Conservation (phyloP, 345 rosid species). For the Orychophragmus violaceus region DNA sequence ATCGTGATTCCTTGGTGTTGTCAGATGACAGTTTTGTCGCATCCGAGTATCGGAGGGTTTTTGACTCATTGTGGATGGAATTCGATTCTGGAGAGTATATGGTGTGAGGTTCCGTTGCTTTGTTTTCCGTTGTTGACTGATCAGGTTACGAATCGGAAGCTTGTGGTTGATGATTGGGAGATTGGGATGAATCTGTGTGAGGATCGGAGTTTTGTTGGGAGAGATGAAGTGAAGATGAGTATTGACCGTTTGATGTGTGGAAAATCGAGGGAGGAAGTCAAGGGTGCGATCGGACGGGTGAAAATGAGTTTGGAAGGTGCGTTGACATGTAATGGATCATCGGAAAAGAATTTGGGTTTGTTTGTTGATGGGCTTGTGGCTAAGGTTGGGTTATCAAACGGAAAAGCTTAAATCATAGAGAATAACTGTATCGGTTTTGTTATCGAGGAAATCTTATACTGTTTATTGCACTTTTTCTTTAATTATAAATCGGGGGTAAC, state of each 20-base stretch:
- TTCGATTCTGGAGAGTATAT: conserved; percentile 54
- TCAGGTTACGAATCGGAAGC: conserved; percentile 74
- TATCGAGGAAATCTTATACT: too few relatives aligned
- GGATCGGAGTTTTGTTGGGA: conserved; percentile 24
- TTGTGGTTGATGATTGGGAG: conserved; percentile 80
- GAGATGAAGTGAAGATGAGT: conserved; percentile 40
- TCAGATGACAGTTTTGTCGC: conserved; percentile 50
- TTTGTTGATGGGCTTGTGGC: conserved; percentile 37
- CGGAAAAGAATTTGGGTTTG: conserved; percentile 37
- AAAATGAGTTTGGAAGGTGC: conserved; percentile 44
- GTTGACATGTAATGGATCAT: conserved; percentile 39
- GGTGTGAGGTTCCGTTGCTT: conserved; percentile 64
- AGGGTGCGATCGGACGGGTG: conserved; percentile 33
- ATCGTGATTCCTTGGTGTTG: conserved; percentile 65
- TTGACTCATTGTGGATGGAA: conserved; percentile 90
- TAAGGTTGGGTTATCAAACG: conserved; percentile 28
- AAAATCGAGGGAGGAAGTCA: conserved; percentile 32
- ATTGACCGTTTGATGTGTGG: conserved; percentile 48
- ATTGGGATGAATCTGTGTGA: conserved; percentile 56
- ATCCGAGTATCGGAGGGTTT: conserved; percentile 65
- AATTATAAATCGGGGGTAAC: too few relatives aligned
- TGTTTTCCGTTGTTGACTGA: conserved; percentile 70
- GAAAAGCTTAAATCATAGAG: conserved; percentile 19
- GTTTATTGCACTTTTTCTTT: too few relatives aligned
- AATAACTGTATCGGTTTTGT: too few relatives aligned